Conservation (phyloP, 2,329 filamentous ascomycete species). For the Pseudogymnoascus sp. region DNA sequence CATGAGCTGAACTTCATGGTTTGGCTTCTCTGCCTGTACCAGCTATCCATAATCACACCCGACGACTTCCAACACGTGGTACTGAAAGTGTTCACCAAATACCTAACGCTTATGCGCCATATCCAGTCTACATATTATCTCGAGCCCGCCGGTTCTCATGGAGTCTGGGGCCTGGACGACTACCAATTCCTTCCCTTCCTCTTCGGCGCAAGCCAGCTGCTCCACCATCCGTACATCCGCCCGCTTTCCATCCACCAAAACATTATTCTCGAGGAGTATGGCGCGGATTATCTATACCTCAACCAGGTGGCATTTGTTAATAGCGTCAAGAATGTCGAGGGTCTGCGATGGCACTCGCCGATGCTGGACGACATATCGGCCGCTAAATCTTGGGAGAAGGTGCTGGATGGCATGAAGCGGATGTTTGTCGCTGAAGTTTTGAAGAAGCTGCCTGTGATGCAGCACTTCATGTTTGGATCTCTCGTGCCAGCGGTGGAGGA, state of each 20-base stretch:
- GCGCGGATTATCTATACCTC: slow-evolving; percentile 77
- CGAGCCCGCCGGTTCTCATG: slow-evolving; percentile 92
- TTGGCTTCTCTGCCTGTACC: slow-evolving; percentile 91
- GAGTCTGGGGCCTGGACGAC: slow-evolving; percentile 95
- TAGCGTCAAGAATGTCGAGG: slow-evolving; percentile 90
- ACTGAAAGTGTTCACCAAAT: slow-evolving; percentile 71
- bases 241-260: slow-evolving; percentile 79
- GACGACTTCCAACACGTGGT: slow-evolving; percentile 67
- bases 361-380: slow-evolving; percentile 98
- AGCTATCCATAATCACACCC: slow-evolving; percentile 56
- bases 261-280: slow-evolving; percentile 79
- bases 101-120: slow-evolving; percentile 77
- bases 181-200: slow-evolving; percentile 96
- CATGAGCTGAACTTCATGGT: slow-evolving; percentile 96
- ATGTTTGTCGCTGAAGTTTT: slow-evolving; percentile 96
- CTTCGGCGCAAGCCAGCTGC: slow-evolving; percentile 83
- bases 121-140: slow-evolving; percentile 92
- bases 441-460: slow-evolving; percentile 92
- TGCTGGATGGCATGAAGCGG: slow-evolving; percentile 88
- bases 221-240: slow-evolving; percentile 75
- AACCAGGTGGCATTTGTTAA: slow-evolving; percentile 93
- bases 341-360: slow-evolving; percentile 89
- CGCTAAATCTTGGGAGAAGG: slow-evolving; percentile 82
- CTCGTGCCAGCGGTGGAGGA: slow-evolving; percentile 71
- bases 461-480: slow-evolving; percentile 91